Evolutionary conservation across 2,329 filamentous ascomycete genomes (phyloP).

Genomic region (Exophiala spinifera): DNA sequence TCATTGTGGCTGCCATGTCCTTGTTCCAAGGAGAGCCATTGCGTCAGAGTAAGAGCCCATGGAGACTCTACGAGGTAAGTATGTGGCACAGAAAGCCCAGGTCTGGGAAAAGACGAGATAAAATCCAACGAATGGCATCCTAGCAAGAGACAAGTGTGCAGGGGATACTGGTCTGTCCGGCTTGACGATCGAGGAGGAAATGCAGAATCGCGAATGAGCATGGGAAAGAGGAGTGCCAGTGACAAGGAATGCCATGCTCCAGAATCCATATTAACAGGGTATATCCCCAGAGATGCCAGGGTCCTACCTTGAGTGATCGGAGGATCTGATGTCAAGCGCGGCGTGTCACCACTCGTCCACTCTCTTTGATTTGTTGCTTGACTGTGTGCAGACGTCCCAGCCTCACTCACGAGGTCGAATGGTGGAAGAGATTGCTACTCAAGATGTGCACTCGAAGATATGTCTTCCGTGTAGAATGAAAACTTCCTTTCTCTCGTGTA

Average conservation of each 20-base stretch:
- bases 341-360: background rate
- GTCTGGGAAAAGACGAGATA: constrained; percentile 3
- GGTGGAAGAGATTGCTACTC: too few species aligned
- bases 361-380: background rate
- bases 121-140: constrained; percentile 8
- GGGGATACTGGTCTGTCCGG: constrained; percentile 2
- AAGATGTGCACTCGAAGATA: too few species aligned
- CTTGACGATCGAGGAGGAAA: constrained; percentile 8
- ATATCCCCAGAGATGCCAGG: constrained; percentile 12
- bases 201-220: constrained; percentile 14
- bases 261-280: constrained; percentile 2
- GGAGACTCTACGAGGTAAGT: background rate
- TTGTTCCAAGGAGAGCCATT: constrained; percentile 16
- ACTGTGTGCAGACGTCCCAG: background rate
- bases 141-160: background rate
- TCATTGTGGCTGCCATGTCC: constrained; percentile 25
- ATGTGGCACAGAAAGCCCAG: constrained; percentile 16
- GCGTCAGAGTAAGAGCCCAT: constrained; percentile 12
- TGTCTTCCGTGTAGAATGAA: too few species aligned
- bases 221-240: constrained; percentile 5
- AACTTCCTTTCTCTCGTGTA: background rate
- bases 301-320: constrained; percentile 1
- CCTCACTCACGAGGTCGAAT: background rate
- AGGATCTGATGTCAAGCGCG: constrained; percentile 11
- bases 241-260: constrained; percentile 14